A percentile compares a stretch with the other conserved stretches of the same genome.
phyloP scores from a whole-genome alignment of 257 asterid species.

The Solanum medicagineum region DNA sequence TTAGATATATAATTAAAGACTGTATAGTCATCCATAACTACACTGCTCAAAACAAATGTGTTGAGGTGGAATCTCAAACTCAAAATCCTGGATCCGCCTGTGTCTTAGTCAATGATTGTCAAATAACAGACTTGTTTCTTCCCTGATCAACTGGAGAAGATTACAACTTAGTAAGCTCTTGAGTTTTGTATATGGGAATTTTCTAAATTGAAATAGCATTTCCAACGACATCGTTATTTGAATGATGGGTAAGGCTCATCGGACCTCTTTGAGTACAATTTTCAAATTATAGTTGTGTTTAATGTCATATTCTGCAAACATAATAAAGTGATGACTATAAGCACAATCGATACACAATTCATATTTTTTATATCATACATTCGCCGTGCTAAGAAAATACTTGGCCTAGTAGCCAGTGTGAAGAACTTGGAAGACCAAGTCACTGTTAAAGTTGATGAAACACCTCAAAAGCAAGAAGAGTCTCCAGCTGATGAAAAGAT shows the following conservation, averaged over 20 bases:
- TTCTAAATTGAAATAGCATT: background rate
- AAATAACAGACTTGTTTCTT: background rate
- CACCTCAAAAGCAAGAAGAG: conserved; percentile 14
- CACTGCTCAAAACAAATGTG: background rate
- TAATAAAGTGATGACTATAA: background rate
- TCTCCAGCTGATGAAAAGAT: conserved; percentile 27
- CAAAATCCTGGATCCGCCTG: background rate
- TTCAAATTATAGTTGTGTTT: background rate
- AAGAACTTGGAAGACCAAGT: conserved; percentile 25
- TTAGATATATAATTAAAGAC: background rate
- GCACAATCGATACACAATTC: background rate
- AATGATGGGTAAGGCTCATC: background rate
- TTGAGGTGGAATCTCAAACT: background rate
- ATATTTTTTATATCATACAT: background rate
- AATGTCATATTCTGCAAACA: background rate
- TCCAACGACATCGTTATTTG: background rate
- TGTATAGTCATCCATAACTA: background rate
- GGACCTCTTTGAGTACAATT: background rate
- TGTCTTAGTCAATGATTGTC: background rate
- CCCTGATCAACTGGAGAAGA: background rate
- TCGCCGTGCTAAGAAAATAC: background rate
- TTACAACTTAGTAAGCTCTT: background rate
- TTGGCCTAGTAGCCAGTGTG: conserved; percentile 13
- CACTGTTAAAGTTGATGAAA: conserved; percentile 7
- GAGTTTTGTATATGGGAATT: background rate